These are phyloP conservation scores for Gaeumannomyces sp. DNA, from an alignment of 2,329 filamentous ascomycete genomes.

Conservation along the genomic window DNA sequence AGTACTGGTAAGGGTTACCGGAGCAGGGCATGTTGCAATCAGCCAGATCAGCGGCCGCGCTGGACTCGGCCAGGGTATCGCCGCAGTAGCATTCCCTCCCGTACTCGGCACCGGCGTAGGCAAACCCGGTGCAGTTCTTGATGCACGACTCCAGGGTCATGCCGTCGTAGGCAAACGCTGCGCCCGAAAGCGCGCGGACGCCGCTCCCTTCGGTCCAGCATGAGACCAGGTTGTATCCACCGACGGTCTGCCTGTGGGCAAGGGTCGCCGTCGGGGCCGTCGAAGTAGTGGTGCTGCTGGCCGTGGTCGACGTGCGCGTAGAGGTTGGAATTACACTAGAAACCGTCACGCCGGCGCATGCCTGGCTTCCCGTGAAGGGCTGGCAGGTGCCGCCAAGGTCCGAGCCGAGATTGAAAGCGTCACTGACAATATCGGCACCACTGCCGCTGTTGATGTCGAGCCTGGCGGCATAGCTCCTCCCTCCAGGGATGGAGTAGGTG, in stretches of 20 bases:
- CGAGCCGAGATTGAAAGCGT: conserved; percentile 43
- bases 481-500: conserved; percentile 37
- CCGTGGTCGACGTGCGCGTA: conserved; percentile 19
- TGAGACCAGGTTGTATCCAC: conserved; percentile 37
- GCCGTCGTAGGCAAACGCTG: conserved; percentile 35
- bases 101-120: conserved; percentile 45
- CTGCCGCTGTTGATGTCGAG: conserved; percentile 38
- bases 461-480: conserved; percentile 36
- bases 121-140: conserved; percentile 38
- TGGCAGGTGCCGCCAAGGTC: conserved; percentile 38
- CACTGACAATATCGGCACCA: conserved; percentile 28
- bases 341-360: conserved; percentile 21
- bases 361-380: conserved; percentile 30
- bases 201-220: conserved; percentile 42
- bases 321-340: conserved; percentile 14
- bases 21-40: conserved; percentile 32
- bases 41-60: conserved; percentile 23
- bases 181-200: conserved; percentile 36
- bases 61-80: conserved; percentile 30
- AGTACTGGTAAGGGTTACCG: conserved; percentile 30
- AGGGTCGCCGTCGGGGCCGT: conserved; percentile 25
- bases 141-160: conserved; percentile 46
- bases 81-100: conserved; percentile 47
- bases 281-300: conserved; percentile 14
- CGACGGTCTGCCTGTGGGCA: conserved; percentile 32